Evolutionary conservation across 345 rosid genomes (phyloP), one percentile per base, ranked within the genome.

Genomic region (Lenwebbia sp.): DNA sequence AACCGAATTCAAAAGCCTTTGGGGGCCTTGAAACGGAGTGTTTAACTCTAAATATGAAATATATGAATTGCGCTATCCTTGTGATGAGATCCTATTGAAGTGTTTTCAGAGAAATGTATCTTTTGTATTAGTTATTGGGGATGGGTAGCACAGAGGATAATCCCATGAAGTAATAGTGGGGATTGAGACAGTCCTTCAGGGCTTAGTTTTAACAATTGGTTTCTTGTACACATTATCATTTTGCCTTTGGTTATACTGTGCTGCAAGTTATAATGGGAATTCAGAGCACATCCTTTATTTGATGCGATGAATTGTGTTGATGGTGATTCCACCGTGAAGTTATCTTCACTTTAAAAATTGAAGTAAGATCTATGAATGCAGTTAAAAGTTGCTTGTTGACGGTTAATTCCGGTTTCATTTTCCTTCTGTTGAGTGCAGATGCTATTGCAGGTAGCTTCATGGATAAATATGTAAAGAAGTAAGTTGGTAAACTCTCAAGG

Each of bases 401-500:
- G 0, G 44, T 85, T 50, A n/a, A 85, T 76, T 54, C 40, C 30
- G 8, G 47, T 50, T 65, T 65, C 44, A 21, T 33, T 65, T 70
- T 70, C 78, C 47, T 70, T 70, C 21, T 5, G 78, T 37, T 82
- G 54, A 37, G 52, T 86, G 89, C 90, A 95, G 99, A 89, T 90
- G 98, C 96, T 82, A 83, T 86, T 55, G 94, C 78, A 37, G 78
- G 87, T 56, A 47, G 86, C 89, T 54, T 92, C 12, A 76, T 93
- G 49, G 98, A 96, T 88, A 95, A 94, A 55, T 96, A 96, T 82
- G 95, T 96, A 25, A 96, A 95, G 91, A 95, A 91, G 99, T 96
- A 90, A 85, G 84, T 53, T 53, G 25, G 54, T 21, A 70, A 33
- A 40, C 60, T 56, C 60, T 56, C n/a, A 25, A 56, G 60, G 60